Evolutionary conservation across 495 filamentous ascomycete species (phyloP).

Genomic region (Penicillium ucsense): DNA sequence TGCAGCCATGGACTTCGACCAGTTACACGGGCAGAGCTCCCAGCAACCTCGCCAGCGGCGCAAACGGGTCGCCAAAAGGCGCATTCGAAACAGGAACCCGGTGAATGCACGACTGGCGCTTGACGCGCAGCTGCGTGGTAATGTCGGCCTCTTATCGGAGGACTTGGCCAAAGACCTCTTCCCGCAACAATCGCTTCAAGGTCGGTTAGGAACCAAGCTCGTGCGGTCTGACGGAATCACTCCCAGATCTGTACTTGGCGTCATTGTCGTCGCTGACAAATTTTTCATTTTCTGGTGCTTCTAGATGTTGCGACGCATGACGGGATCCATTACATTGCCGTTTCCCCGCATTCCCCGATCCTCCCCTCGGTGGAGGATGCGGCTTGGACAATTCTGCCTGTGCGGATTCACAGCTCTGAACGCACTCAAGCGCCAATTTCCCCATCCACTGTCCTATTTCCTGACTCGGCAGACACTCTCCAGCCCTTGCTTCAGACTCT

Average conservation of each 20-base stretch:
- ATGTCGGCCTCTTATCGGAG: slow-evolving; percentile 77
- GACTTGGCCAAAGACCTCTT: slow-evolving; percentile 79
- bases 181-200: slow-evolving; percentile 38
- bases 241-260: too few relatives aligned
- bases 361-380: slow-evolving; percentile 49
- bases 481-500: slow-evolving; percentile 62
- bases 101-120: slow-evolving; percentile 56
- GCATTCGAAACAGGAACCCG: slow-evolving; percentile 44
- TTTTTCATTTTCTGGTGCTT: too few relatives aligned
- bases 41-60: slow-evolving; percentile 35
- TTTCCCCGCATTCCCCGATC: slow-evolving; percentile 69
- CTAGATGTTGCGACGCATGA: slow-evolving; percentile 16
- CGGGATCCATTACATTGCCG: slow-evolving; percentile 54
- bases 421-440: slow-evolving; percentile 67
- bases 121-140: slow-evolving; percentile 78
- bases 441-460: slow-evolving; percentile 71
- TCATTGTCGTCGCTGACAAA: too few relatives aligned
- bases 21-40: slow-evolving; percentile 20
- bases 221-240: not conserved
- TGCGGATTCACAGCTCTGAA: slow-evolving; percentile 55
- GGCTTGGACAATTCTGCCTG: slow-evolving; percentile 78
- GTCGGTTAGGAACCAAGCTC: slow-evolving; percentile 13
- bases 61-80: slow-evolving; percentile 25
- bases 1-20: slow-evolving; percentile 29
- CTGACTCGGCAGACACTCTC: slow-evolving; percentile 66